Evolutionary conservation across 805 yeast species (phyloP), one percentile per base, ranked within the genome.

Genomic region (Sungouiozyma ichnusensis): DNA sequence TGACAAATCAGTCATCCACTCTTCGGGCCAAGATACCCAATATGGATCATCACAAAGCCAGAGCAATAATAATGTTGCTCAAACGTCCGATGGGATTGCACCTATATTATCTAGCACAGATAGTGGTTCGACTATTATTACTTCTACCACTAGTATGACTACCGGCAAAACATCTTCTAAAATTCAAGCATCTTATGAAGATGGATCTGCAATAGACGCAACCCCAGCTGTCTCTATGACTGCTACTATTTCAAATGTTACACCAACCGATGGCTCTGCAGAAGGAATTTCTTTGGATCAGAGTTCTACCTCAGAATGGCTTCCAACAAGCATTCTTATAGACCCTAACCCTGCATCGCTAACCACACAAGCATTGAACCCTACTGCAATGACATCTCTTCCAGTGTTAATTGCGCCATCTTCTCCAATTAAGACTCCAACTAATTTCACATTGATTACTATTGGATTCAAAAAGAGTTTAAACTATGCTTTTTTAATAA

Each of bases 401-500:
- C 69, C 69, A 13, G 65, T 66, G 16, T 60, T 63, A 3, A 59
- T 66, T 34, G 54, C 71, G 8, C 68, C 66, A 46, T 42, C 63
- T 44, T 46, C 67, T 54, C 43, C 63, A 52, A 38, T 72, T 37
- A 76, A 41, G 4, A 47, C 42, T 15, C 52, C 59, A 8, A 47
- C 48, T 4, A 53, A 54, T 36, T 55, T 50, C 27, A 44, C 54
- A 14, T 42, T 58, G 16, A 51, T 62, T 20, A 58, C 63, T 0
- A 44, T 62, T 35, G 66, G 66, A 11, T 90, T 90, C 69, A 77
- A 79, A 53, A 64, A 77, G 44, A 75, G 80, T 3, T 74, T 87
- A 63, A 87, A 86, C 62, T 90, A 88, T 63, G 85, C 85, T 53
- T 87, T 87, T 50, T 84, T 92, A 49, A 92, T 76, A 47, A 81